Base-by-base conservation (phyloP, 352 stramenopile species). In the Phytopythium oedochilum region DNA sequence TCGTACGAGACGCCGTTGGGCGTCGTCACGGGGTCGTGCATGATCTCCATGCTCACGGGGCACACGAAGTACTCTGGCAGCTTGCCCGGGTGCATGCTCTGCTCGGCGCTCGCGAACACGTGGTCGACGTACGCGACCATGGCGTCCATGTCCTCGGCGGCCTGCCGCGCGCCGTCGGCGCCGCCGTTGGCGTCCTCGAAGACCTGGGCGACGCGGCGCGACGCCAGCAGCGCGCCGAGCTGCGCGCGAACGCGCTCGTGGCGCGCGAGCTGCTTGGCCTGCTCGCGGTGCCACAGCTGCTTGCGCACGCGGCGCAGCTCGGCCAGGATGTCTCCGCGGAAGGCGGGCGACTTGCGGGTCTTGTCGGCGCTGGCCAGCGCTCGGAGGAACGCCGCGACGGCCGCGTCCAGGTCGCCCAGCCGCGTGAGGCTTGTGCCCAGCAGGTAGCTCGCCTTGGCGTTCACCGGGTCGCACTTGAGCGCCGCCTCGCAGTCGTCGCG, bases 41-140 rank as follows among this genome's bases (percentile, higher is more conserved):
- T 92, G 61, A 93, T 70, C 63, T 91, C 83, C 81, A 93, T 90
- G 59, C 77, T 89, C 47, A 93, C 83, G 12, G 83, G 81, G 40
- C 83, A 93, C 26, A 89, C 53, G 43, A 90, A 89, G 43, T 90
- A 90, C 55, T 93, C 81, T 20, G 83, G 83, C 4, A 91, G 63
- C 26, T 81, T 59, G n/a, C 75, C 63, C 31, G 70, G 71, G 44
- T 74, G 70, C 60, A 88, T 71, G 25, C 70, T 59, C 26, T 59
- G 62, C 61, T 87, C 80, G 42, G 71, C 71, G 26, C 60, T 59
- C 29, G 60, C 36, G n/a, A 68, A 57, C 64, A 88, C 66, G 46
- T 83, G 61, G 49, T 88, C 75, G 49, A 86, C 66, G 40, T 88
- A 90, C 10, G 66, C 73, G 69, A 86, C 82, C 42, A 88, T 59